Conservation (phyloP, 768 basidiomycete species). For the Termitomyces sp. region DNA sequence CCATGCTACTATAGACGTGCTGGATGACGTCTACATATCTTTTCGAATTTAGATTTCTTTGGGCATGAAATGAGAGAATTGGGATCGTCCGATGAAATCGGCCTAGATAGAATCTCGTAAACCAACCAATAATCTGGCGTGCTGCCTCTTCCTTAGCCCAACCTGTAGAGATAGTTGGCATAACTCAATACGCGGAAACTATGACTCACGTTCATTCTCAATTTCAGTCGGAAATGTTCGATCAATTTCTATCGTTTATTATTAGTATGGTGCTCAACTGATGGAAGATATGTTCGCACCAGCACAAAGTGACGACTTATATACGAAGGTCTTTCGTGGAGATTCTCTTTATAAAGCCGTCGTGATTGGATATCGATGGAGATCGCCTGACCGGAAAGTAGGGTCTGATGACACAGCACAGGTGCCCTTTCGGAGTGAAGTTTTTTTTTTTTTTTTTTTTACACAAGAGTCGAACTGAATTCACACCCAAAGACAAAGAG, state of each 20-base stretch:
- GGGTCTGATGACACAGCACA: not conserved
- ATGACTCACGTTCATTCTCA: slow-evolving; percentile 32
- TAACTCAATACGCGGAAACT: not conserved
- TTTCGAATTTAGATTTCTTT: not conserved
- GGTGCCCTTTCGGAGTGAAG: too few species aligned
- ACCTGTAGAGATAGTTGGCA: slow-evolving; percentile 28
- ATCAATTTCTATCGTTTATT: slow-evolving; percentile 42
- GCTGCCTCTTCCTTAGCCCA: slow-evolving; percentile 63
- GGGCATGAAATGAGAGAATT: not conserved
- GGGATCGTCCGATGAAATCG: not conserved
- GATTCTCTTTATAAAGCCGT: not conserved
- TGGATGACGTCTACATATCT: not conserved
- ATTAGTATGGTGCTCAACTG: not conserved
- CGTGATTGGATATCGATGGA: not conserved
- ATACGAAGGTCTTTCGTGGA: not conserved
- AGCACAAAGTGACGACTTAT: slow-evolving; percentile 36
- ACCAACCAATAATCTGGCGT: slow-evolving; percentile 46
- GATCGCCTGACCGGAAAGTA: not conserved
- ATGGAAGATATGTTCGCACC: slow-evolving; percentile 26
- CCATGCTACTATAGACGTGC: not conserved
- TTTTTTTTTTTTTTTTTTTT: too few species aligned
- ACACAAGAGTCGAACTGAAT: too few species aligned
- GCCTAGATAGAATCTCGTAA: slow-evolving; percentile 34
- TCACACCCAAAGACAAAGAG: too few species aligned
- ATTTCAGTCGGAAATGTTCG: slow-evolving; percentile 46